Evolutionary conservation across 106 monocot species (phyloP), one percentile per base, ranked within the genome.

Genomic region (Phalaenopsis aphrodite): DNA sequence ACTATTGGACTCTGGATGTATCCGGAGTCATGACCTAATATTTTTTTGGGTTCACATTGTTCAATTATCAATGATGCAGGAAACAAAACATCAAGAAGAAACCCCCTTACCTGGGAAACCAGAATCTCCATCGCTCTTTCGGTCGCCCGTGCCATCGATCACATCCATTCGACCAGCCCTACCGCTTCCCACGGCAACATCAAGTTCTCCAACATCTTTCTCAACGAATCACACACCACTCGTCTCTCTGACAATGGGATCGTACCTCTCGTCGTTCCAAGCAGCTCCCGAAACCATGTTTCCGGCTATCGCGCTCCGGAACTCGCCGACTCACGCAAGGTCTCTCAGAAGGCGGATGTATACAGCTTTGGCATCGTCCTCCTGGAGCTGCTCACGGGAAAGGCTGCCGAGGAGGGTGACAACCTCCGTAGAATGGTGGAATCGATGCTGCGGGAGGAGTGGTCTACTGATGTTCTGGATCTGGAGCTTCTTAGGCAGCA

Each of bases 121-220:
- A 79, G 88, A n/a, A 45, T 65, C 11, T 61, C 71, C 55, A 82
- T 90, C 37, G 87, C 88, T 42, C 78, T 88, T 3, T 83, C 84
- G 1, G 85, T 84, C 1, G 88, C 85, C 24, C 82, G 80, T 2
- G 90, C 84, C 68, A 21, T 90, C 17, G 72, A 56, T 5, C 81
- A 88, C 82, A 85, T 90, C 41, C 90, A 90, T 75, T 84, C 88
- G 9, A 77, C 79, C 0, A 30, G 58, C 71, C 84, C 86, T 2
- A 48, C 79, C 1, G 61, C 82, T 43, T 84, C 90, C 7, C 90
- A 90, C 42, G 90, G 90, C 61, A 90, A 90, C 88, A 86, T 90
- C 79, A 90, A 86, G 80, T 88, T 86, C n/a, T 86, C 88, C 38
- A 90, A 90, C 81, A 68, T 90, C 67, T 85, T 90, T 64, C 86